phyloP scores from a whole-genome alignment of 495 filamentous ascomycete genomes.

The Ramalina intermedia region DNA sequence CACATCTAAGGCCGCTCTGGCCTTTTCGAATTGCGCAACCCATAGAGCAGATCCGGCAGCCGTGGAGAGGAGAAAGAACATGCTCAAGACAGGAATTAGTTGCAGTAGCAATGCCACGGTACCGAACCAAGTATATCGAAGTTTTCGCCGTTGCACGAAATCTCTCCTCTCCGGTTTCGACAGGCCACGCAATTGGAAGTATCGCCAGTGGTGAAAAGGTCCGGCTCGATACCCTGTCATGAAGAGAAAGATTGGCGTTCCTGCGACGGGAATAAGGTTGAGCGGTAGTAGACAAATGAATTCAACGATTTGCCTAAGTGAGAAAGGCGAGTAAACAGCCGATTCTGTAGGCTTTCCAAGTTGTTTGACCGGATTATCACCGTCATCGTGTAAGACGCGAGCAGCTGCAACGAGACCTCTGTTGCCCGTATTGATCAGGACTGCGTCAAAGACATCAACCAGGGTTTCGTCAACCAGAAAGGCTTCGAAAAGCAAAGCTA shows the following conservation, averaged over 20 bases:
- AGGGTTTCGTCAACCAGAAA: conserved; percentile 56
- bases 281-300: conserved; percentile 55
- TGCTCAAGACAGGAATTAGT: conserved; percentile 45
- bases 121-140: conserved; percentile 54
- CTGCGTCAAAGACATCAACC: conserved; percentile 53
- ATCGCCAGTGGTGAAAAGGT: conserved; percentile 53
- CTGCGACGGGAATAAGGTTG: conserved; percentile 49
- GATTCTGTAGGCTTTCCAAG: conserved; percentile 44
- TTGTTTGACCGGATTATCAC: conserved; percentile 34
- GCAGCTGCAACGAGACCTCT: conserved; percentile 40
- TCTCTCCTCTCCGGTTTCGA: conserved; percentile 42
- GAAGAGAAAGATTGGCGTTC: conserved; percentile 47
- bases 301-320: conserved; percentile 61
- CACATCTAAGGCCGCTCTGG: conserved; percentile 3
- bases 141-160: conserved; percentile 34
- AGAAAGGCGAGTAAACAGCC: conserved; percentile 52
- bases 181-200: conserved; percentile 44
- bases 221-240: conserved; percentile 50
- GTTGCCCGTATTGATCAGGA: conserved; percentile 44
- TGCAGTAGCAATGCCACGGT: conserved; percentile 46
- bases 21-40: conserved; percentile 41
- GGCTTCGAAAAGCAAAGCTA: conserved; percentile 48
- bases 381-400: conserved; percentile 39
- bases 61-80: conserved; percentile 54
- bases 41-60: conserved; percentile 49